phyloP scores from a whole-genome alignment of 2,329 filamentous ascomycete species.

The Mollisiaceae sp. region DNA sequence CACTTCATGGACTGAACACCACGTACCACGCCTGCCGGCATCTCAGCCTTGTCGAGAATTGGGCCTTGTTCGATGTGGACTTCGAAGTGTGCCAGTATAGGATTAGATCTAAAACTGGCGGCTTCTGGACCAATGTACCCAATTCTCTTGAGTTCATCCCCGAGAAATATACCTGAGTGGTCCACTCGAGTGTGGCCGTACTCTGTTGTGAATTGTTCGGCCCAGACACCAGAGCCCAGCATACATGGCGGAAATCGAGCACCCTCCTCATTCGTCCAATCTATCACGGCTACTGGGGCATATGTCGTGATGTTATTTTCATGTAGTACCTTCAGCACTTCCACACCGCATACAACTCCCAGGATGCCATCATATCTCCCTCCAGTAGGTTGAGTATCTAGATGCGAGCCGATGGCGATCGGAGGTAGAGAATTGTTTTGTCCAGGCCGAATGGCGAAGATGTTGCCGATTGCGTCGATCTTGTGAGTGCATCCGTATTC shows the following conservation, averaged over 20 bases:
- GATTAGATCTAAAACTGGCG: conserved; percentile 60
- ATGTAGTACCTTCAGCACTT: conserved; percentile 69
- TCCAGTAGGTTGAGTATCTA: conserved; percentile 63
- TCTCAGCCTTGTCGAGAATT: conserved; percentile 65
- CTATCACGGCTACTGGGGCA: conserved; percentile 60
- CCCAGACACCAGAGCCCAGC: conserved; percentile 77
- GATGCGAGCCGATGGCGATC: conserved; percentile 72
- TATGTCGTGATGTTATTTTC: conserved; percentile 71
- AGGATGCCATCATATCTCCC: conserved; percentile 76
- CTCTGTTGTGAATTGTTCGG: conserved; percentile 47
- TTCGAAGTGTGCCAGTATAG: conserved; percentile 78
- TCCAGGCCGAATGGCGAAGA: conserved; percentile 74
- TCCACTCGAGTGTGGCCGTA: conserved; percentile 65
- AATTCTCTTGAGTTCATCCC: conserved; percentile 62
- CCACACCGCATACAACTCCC: conserved; percentile 72
- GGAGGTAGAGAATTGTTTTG: conserved; percentile 57
- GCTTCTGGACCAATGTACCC: conserved; percentile 68
- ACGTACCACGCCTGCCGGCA: conserved; percentile 71
- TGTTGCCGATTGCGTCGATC: conserved; percentile 74
- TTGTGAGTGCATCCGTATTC: conserved; percentile 29
- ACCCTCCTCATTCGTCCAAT: conserved; percentile 66
- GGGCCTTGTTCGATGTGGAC: conserved; percentile 77
- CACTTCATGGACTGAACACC: conserved; percentile 70
- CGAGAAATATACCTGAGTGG: conserved; percentile 25
- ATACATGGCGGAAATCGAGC: conserved; percentile 77